Evolutionary conservation across 2,329 filamentous ascomycete genomes (phyloP), one percentile per base, ranked within the genome.

Genomic region (Lasiodiplodia theobromae): DNA sequence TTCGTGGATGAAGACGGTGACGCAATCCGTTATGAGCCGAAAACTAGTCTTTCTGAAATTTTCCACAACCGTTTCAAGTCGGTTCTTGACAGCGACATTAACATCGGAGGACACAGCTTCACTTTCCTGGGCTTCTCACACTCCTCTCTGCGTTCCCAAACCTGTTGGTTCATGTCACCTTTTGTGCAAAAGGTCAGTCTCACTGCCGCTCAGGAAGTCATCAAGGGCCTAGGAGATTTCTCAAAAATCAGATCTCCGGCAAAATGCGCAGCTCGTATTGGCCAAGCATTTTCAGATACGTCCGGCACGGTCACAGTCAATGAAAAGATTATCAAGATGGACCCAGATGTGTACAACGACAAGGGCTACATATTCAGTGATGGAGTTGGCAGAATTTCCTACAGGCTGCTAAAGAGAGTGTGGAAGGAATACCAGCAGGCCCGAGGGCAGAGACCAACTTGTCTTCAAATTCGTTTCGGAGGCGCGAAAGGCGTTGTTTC

Each of bases 401-500:
- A 72, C 12, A 81, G 82, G 0, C 83, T 93, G 0, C 80, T 91
- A 60, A 77, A 86, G 16, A 83, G 82, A n/a, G 86, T 94, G 2
- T 91, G 88, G 85, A 77, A 80, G 1, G 74, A 79, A 5, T 78
- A 91, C 66, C 49, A 62, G 7, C 66, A 53, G 44, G 85, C 87
- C 0, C 76, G 78, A 38, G 80, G 79, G 28, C 81, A 77, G 31
- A 71, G 82, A 44, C 88, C 92, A 0, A 92, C 90, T 0, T 88
- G 88, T 60, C 87, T 93, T 56, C 93, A 96, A 73, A 91, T 96
- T 53, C 87, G 93, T 2, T 91, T 88, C 75, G 88, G 84, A 34
- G 92, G 91, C 0, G 89, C 88, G 4, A 96, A 96, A 77, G 93
- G 92, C 0, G 92, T 94, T 88, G 83, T 96, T 0, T 87, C 91